A percentile compares a stretch with the other conserved stretches of the same genome.
phyloP scores from a whole-genome alignment of 371 early-diverging fungal genomes.

The Nosema granulosis region DNA sequence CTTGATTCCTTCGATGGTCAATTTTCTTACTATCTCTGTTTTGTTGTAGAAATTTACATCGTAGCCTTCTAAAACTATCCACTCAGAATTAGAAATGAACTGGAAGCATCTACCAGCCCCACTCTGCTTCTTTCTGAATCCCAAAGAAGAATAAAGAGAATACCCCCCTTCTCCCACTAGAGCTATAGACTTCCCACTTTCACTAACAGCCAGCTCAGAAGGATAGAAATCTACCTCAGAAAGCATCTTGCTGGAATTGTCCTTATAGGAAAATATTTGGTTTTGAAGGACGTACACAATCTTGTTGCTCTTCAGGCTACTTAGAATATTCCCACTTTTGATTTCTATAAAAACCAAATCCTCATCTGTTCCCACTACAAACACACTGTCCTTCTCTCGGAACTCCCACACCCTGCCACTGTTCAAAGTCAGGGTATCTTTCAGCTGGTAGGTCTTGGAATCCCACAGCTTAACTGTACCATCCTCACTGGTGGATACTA shows the following conservation, averaged over 20 bases:
- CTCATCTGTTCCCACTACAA: conserved; percentile 63
- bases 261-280: conserved; percentile 9
- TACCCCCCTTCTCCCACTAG: conserved; percentile 14
- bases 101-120: conserved; percentile 39
- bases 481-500: conserved; percentile 60
- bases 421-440: conserved; percentile 36
- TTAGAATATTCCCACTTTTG: conserved; percentile 3
- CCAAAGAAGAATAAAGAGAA: conserved; percentile 45
- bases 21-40: conserved; percentile 10
- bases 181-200: conserved; percentile 44
- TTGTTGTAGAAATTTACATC: conserved; percentile 43
- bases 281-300: conserved; percentile 32
- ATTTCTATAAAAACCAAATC: conserved; percentile 54
- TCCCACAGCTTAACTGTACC: conserved; percentile 57
- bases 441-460: conserved; percentile 51
- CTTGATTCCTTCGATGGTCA: conserved; percentile 30
- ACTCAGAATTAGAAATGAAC: conserved; percentile 37
- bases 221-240: conserved; percentile 23
- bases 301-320: conserved; percentile 28
- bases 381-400: conserved; percentile 21
- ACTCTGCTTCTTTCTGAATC: conserved; percentile 45
- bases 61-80: conserved; percentile 27
- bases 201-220: conserved; percentile 14
- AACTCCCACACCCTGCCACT: conserved; percentile 61
- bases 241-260: conserved; percentile 27